A percentile compares a stretch with the other conserved stretches of the same genome.
These are phyloP conservation scores for Pontederia crassipes DNA, from an alignment of 176 grass and related monocot species.

Conservation along the genomic window DNA sequence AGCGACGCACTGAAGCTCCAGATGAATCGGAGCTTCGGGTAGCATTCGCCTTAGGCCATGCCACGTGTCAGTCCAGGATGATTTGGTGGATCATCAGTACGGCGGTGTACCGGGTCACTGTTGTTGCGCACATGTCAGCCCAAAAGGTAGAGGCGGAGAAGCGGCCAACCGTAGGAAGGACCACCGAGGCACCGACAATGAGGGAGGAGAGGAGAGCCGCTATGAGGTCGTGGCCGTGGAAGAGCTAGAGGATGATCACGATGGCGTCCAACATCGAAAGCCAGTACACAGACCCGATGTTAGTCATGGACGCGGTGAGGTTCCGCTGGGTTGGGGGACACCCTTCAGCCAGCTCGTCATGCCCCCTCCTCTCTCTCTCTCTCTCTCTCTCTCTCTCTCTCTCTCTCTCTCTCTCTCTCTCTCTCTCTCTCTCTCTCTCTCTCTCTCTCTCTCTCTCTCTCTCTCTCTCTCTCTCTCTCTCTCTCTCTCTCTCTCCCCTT, in stretches of 20 bases:
- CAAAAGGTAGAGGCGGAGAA: constrained; percentile 91
- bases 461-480: too few relatives aligned
- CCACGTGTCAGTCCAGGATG: constrained; percentile 59
- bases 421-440: too few relatives aligned
- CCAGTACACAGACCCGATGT: constrained; percentile 61
- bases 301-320: constrained; percentile 66
- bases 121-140: constrained; percentile 48
- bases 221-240: constrained; percentile 86
- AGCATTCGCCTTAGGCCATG: constrained; percentile 21
- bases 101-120: constrained; percentile 78
- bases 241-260: constrained; percentile 67
- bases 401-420: too few relatives aligned
- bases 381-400: too few relatives aligned
- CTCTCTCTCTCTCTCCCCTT: too few relatives aligned
- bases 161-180: constrained; percentile 44
- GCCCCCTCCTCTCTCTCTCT: not conserved
- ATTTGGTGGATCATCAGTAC: constrained; percentile 97
- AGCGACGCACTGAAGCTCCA: constrained; percentile 95
- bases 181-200: constrained; percentile 41
- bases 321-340: constrained; percentile 66
- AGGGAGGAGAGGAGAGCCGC: constrained; percentile 54
- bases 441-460: too few relatives aligned
- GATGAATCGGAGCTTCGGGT: constrained; percentile 65
- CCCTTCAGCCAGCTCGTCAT: constrained; percentile 94
- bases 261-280: constrained; percentile 51